phyloP scores from a whole-genome alignment of 2,329 filamentous ascomycete species.

The Fusarium guadeloupense region DNA sequence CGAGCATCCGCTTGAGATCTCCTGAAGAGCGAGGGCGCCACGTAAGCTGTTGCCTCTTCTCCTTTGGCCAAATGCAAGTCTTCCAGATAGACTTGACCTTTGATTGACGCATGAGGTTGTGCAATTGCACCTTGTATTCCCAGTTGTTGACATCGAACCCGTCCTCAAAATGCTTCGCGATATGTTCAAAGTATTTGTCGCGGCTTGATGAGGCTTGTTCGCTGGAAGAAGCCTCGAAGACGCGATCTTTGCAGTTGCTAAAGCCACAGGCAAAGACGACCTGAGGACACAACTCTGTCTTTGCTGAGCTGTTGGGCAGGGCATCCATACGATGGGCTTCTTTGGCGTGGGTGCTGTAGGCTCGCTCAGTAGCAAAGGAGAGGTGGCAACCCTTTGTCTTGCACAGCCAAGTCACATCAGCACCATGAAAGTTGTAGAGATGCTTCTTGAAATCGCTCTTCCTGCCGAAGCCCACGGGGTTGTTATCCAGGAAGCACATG shows the following conservation, averaged over 20 bases:
- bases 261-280: constrained; percentile 58
- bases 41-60: constrained; percentile 51
- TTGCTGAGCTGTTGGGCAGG: constrained; percentile 53
- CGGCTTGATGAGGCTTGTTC: constrained; percentile 50
- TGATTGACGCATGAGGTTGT: constrained; percentile 56
- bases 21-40: constrained; percentile 55
- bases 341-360: constrained; percentile 57
- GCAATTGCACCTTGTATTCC: constrained; percentile 56
- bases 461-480: constrained; percentile 56
- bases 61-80: constrained; percentile 57
- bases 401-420: constrained; percentile 56
- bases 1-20: constrained; percentile 56
- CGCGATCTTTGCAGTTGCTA: constrained; percentile 52
- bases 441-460: constrained; percentile 61
- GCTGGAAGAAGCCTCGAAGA: constrained; percentile 52
- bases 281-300: constrained; percentile 54
- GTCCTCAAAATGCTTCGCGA: constrained; percentile 58
- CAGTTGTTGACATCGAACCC: constrained; percentile 54
- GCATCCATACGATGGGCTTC: constrained; percentile 54
- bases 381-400: constrained; percentile 53
- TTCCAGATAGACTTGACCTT: constrained; percentile 57
- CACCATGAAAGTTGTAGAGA: constrained; percentile 58
- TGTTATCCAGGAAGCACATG: constrained; percentile 57
- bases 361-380: constrained; percentile 57
- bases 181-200: constrained; percentile 58